Evolutionary conservation across 1,284 basidiomycete species (phyloP).

Genomic region (Omphalotus olearius): DNA sequence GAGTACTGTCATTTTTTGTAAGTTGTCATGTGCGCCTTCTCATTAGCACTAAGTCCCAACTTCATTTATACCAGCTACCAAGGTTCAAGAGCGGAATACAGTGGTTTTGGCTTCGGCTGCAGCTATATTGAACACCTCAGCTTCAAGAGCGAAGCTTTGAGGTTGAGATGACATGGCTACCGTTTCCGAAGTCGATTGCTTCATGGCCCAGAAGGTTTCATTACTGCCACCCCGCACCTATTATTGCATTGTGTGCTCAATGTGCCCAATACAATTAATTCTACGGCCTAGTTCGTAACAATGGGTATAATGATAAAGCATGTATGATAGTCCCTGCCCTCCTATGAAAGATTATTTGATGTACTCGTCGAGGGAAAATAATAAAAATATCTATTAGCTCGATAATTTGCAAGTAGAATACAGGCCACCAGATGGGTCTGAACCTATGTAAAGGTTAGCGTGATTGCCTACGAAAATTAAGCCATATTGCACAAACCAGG

Average conservation of each 20-base stretch:
- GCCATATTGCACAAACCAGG: conserved; percentile 32
- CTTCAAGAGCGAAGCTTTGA: conserved; percentile 60
- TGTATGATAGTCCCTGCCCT: too few species aligned
- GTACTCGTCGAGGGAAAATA: too few species aligned
- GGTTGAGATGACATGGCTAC: too few species aligned
- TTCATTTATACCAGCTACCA: conserved; percentile 47
- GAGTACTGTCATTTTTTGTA: conserved; percentile 87
- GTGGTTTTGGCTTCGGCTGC: conserved; percentile 72
- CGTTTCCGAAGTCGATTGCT: too few species aligned
- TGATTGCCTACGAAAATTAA: background rate
- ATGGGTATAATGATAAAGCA: too few species aligned
- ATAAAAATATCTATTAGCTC: too few species aligned
- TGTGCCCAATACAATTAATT: too few species aligned
- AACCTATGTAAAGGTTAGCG: background rate
- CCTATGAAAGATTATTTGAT: too few species aligned
- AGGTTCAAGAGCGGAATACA: conserved; percentile 75
- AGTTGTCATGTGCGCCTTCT: background rate
- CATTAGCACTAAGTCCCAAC: background rate
- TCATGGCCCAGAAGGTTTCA: too few species aligned
- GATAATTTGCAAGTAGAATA: background rate
- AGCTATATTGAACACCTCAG: conserved; percentile 54
- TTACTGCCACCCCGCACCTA: too few species aligned
- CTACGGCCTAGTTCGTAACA: too few species aligned
- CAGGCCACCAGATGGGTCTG: conserved; percentile 1
- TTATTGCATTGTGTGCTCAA: background rate